Percentiles rank a stretch among this genome's conserved stretches.
phyloP scores from a whole-genome alignment of 164 flowering plant species.

The Piper betle region DNA sequence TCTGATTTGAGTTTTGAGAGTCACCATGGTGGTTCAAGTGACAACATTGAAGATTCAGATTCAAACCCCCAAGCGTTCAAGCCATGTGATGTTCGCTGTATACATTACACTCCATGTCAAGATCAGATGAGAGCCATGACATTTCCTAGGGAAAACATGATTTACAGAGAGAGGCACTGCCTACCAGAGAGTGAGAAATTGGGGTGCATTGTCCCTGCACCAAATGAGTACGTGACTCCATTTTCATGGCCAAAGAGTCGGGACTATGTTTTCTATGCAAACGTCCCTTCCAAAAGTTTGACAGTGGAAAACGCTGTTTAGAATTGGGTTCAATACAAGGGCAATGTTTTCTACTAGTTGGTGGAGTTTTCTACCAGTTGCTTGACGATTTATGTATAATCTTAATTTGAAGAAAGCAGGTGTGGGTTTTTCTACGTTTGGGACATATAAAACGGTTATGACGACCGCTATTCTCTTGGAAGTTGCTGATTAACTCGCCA shows the following conservation, averaged over 20 bases:
- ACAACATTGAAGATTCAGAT: conserved; percentile 24
- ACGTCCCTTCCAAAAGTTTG: conserved; percentile 81
- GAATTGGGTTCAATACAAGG: conserved; percentile 91
- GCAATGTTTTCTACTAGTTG: conserved; percentile 72
- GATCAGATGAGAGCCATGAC: conserved; percentile 81
- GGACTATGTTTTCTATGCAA: conserved; percentile 85
- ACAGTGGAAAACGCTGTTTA: conserved; percentile 93
- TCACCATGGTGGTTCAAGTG: conserved; percentile 47
- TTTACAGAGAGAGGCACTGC: conserved; percentile 82
- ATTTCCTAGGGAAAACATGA: conserved; percentile 69
- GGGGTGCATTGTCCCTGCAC: conserved; percentile 80
- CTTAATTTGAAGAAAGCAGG: too few species aligned
- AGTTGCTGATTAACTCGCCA: too few species aligned
- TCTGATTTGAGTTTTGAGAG: conserved; percentile 64
- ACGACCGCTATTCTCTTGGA: too few species aligned
- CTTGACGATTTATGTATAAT: too few species aligned
- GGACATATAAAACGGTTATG: too few species aligned
- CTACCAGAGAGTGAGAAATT: conserved; percentile 52
- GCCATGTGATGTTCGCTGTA: conserved; percentile 45
- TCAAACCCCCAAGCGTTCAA: conserved; percentile 27
- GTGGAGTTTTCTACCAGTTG: too few species aligned
- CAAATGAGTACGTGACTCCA: conserved; percentile 79
- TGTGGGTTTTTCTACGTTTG: too few species aligned
- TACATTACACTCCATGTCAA: conserved; percentile 86
- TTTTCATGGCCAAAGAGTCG: conserved; percentile 96